These are phyloP conservation scores for Colletotrichum karsti DNA, from an alignment of 2,329 filamentous ascomycete species.

Conservation along the genomic window DNA sequence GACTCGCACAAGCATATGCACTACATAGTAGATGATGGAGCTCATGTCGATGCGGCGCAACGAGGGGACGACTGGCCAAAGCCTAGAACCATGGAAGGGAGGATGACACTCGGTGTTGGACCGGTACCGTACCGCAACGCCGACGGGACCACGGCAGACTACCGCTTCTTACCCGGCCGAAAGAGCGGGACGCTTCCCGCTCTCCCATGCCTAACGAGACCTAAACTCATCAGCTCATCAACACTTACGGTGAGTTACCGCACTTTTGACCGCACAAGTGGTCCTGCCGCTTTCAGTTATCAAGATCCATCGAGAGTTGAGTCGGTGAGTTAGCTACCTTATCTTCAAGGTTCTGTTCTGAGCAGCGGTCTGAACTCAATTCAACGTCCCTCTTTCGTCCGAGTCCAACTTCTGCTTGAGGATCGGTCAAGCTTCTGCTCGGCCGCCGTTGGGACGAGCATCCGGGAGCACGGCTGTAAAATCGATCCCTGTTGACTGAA, in stretches of 20 bases:
- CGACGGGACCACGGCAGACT: not conserved
- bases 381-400: not conserved
- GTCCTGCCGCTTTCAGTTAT: not conserved
- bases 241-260: not conserved
- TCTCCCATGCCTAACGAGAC: not conserved
- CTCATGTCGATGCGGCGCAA: not conserved
- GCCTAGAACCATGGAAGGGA: not conserved
- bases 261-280: not conserved
- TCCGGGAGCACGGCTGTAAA: not conserved
- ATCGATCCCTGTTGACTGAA: not conserved
- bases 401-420: not conserved
- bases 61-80: too few relatives aligned
- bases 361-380: conserved; percentile 4
- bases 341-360: not conserved
- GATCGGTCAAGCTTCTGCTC: not conserved
- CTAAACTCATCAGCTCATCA: not conserved
- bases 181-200: not conserved
- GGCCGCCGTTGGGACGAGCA: not conserved
- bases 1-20: too few relatives aligned
- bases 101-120: not conserved
- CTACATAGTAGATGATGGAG: not conserved
- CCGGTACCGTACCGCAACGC: not conserved
- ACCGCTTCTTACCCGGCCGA: conserved; percentile 4
- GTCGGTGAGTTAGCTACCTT: not conserved
- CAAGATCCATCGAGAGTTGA: not conserved